These are phyloP conservation scores for Wickerhamiella infanticola DNA, from an alignment of 1,139 yeast genomes.

Conservation along the genomic window DNA sequence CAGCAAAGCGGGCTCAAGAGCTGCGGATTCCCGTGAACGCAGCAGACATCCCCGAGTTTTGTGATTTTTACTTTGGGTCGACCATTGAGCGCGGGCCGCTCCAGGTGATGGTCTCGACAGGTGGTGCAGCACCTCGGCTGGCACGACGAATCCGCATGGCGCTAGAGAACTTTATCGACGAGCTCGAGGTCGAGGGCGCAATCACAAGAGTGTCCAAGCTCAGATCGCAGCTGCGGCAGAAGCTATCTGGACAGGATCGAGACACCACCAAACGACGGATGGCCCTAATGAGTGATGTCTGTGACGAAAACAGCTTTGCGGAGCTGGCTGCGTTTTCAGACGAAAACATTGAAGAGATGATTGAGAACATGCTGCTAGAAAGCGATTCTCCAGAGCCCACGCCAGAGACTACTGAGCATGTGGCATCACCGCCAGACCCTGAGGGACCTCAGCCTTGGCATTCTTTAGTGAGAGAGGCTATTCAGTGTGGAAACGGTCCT, in stretches of 20 bases:
- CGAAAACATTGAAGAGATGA: slow-evolving; percentile 16
- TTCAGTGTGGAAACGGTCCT: not conserved
- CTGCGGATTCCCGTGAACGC: slow-evolving; percentile 52
- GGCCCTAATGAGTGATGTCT: slow-evolving; percentile 55
- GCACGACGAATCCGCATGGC: slow-evolving; percentile 50
- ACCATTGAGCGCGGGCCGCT: slow-evolving; percentile 62
- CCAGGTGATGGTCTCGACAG: slow-evolving; percentile 72
- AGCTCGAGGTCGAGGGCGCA: slow-evolving; percentile 35
- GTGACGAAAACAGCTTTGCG: slow-evolving; percentile 43
- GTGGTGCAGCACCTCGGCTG: slow-evolving; percentile 69
- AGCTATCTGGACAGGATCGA: slow-evolving; percentile 32
- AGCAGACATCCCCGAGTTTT: slow-evolving; percentile 69
- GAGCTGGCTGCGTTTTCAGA: slow-evolving; percentile 37
- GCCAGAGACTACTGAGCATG: slow-evolving; percentile 6
- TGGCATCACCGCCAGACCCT: not conserved
- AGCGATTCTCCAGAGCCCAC: slow-evolving; percentile 11
- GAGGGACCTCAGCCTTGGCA: not conserved
- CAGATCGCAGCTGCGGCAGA: slow-evolving; percentile 36
- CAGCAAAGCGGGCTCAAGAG: slow-evolving; percentile 43
- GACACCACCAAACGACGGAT: slow-evolving; percentile 44
- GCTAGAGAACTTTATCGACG: slow-evolving; percentile 30
- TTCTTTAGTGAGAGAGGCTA: not conserved
- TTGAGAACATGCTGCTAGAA: slow-evolving; percentile 13
- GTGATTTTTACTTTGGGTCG: slow-evolving; percentile 80
- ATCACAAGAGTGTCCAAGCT: slow-evolving; percentile 48